Evolutionary conservation across 2,329 filamentous ascomycete species (phyloP), one percentile per base, ranked within the genome.

Genomic region (Lachnellula arida): DNA sequence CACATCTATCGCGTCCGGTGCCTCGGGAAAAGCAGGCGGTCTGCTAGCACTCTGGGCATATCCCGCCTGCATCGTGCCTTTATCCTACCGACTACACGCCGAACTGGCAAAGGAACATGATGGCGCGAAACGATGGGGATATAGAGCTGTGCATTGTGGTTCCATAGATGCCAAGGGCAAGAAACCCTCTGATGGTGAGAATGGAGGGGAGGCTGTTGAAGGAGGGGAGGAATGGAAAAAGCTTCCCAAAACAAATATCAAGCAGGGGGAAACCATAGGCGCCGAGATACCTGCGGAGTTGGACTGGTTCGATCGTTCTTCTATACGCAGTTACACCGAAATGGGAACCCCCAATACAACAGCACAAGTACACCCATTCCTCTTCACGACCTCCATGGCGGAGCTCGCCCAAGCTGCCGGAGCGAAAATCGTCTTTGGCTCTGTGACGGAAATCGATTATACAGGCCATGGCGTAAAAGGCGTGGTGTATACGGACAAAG

Each of bases 11-110:
- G 94, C 94, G 6, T 84, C 90, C n/a, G 93, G 89, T 23, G 93
- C 94, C 39, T 96, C 91, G 8, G 94, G 94, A 42, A 97, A 97
- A 74, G 93, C 94, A 0, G 94, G 94, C 15, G 94, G 94, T 1
- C 78, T 99, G 4, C 80, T 99, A 22, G 94, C 87, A 1, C 77
- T 92, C 15, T 97, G 93, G 91, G 94, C 93, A 0, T 97, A 96
- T 68, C 94, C 94, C 0, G 78, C 77, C 55, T 87, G 82, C 65
- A 84, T 97, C 40, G 93, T 97, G 0, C 89, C 89, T 0, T 76
- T 97, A 43, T 95, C 89, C 56, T 97, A 91, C 73, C 81, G 80
- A 48, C 78, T 97, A 15, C 94, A 97, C 68, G 81, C 84, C 35
- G 84, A 96, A 67, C 78, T 99, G 12, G 89, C 93, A n/a, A 81